These are phyloP conservation scores for Candida michaelii DNA, from an alignment of 805 yeast genomes.

Conservation along the genomic window DNA sequence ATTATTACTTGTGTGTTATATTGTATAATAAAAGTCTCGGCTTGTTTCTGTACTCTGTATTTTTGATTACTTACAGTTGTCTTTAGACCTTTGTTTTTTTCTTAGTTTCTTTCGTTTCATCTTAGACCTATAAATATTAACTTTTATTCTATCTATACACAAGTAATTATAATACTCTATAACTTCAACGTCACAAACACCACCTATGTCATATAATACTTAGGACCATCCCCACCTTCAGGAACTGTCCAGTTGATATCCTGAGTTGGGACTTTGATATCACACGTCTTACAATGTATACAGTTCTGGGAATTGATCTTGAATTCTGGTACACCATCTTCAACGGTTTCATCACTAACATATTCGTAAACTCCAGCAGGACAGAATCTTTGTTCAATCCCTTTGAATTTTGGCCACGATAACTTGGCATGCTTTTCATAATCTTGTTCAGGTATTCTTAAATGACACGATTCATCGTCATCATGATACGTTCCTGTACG, in stretches of 20 bases:
- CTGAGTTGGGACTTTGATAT: constrained; percentile 92
- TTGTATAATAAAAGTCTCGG: constrained; percentile 15
- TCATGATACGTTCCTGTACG: constrained; percentile 96
- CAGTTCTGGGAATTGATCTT: constrained; percentile 96
- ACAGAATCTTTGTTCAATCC: constrained; percentile 89
- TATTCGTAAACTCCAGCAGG: constrained; percentile 99
- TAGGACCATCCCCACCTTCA: constrained; percentile 99
- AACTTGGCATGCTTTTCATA: constrained; percentile 62
- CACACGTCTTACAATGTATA: constrained; percentile 98
- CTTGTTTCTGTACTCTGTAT: not conserved
- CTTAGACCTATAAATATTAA: too few relatives aligned
- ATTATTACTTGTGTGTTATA: constrained; percentile 15
- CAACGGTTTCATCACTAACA: constrained; percentile 43
- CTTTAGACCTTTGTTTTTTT: too few relatives aligned
- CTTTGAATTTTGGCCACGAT: constrained; percentile 75
- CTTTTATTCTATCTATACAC: too few relatives aligned
- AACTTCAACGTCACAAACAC: too few relatives aligned
- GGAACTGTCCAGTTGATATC: constrained; percentile 97
- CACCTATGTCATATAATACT: constrained; percentile 73
- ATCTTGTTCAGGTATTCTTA: constrained; percentile 63
- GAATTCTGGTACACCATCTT: constrained; percentile 59
- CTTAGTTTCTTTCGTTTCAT: too few relatives aligned
- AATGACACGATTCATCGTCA: constrained; percentile 90
- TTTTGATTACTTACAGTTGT: too few relatives aligned
- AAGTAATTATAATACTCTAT: too few relatives aligned